These are phyloP conservation scores for Calonectria multiphialidica DNA, from an alignment of 2,329 filamentous ascomycete species.

Conservation along the genomic window DNA sequence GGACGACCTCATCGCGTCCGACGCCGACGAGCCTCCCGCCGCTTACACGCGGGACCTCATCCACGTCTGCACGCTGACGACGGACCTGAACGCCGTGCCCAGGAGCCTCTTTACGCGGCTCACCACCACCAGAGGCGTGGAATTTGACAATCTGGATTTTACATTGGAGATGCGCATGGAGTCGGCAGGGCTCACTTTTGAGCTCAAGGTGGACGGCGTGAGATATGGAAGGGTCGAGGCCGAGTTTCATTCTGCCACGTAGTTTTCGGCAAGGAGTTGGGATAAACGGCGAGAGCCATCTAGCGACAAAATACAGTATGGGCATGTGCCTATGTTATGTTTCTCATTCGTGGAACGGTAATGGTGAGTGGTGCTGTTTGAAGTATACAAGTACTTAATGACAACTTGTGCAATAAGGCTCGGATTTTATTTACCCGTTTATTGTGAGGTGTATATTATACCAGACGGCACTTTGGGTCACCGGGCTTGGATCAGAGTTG, in stretches of 20 bases:
- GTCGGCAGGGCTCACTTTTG: conserved; percentile 81
- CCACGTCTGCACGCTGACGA: conserved; percentile 84
- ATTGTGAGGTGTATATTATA: too few relatives aligned
- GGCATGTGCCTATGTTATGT: neutral
- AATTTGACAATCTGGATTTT: conserved; percentile 87
- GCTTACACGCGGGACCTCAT: conserved; percentile 73
- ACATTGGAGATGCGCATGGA: conserved; percentile 87
- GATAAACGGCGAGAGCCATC: conserved; percentile 1
- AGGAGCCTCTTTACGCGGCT: conserved; percentile 79
- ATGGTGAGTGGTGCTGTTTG: too few relatives aligned
- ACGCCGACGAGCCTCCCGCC: conserved; percentile 73
- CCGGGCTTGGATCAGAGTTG: too few relatives aligned
- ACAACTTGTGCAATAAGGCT: too few relatives aligned
- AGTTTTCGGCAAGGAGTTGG: conserved; percentile 1
- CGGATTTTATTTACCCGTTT: too few relatives aligned
- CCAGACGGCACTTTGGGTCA: too few relatives aligned
- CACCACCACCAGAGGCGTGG: conserved; percentile 82
- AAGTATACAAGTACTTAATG: too few relatives aligned
- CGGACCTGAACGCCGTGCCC: conserved; percentile 81
- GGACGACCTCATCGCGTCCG: conserved; percentile 83
- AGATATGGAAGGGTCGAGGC: conserved; percentile 83
- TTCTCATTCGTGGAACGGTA: neutral
- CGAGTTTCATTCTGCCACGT: conserved; percentile 72
- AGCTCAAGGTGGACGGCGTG: conserved; percentile 82
- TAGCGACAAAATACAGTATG: conserved; percentile 8